Percentiles rank a stretch among this genome's conserved stretches.
Evolutionary conservation across 202 grass and related monocot genomes (phyloP).

Genomic region (Eragrostis tef): DNA sequence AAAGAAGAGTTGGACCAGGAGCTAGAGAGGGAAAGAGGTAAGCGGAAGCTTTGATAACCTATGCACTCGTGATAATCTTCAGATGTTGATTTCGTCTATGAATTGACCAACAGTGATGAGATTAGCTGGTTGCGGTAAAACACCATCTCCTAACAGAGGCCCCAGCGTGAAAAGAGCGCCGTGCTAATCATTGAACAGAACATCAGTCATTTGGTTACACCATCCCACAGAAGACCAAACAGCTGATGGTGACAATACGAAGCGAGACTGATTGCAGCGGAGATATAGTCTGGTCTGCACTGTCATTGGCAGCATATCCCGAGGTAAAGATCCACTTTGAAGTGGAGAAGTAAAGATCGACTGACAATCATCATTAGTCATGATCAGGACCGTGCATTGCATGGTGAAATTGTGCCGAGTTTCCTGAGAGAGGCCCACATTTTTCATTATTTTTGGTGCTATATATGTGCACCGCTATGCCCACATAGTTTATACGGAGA

Average conservation of each 20-base stretch:
- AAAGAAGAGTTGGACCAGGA: slow-evolving; percentile 88
- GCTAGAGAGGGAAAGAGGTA: slow-evolving; percentile 94
- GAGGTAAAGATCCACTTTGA: slow-evolving; percentile 23
- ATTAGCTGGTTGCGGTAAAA: slow-evolving; percentile 65
- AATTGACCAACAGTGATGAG: slow-evolving; percentile 74
- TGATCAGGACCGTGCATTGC: slow-evolving; percentile 12
- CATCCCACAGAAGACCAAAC: slow-evolving; percentile 46
- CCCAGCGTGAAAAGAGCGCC: slow-evolving; percentile 59
- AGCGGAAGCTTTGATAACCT: slow-evolving; percentile 31
- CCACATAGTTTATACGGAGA: slow-evolving; percentile 51
- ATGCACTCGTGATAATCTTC: slow-evolving; percentile 13
- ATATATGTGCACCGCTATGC: background rate
- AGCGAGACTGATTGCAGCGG: slow-evolving; percentile 36
- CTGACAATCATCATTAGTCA: slow-evolving; percentile 27
- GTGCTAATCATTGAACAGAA: slow-evolving; percentile 51
- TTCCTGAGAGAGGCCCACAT: slow-evolving; percentile 23
- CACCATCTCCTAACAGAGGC: slow-evolving; percentile 68
- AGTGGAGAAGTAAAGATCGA: slow-evolving; percentile 26
- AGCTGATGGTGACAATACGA: slow-evolving; percentile 28
- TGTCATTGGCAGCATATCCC: background rate
- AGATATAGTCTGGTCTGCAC: slow-evolving; percentile 37
- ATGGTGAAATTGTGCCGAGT: slow-evolving; percentile 39
- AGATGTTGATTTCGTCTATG: slow-evolving; percentile 34
- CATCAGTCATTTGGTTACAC: slow-evolving; percentile 27
- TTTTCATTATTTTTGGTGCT: slow-evolving; percentile 35